phyloP scores from a whole-genome alignment of 192 early-diverging fungal species.

The Coemansia sp. region DNA sequence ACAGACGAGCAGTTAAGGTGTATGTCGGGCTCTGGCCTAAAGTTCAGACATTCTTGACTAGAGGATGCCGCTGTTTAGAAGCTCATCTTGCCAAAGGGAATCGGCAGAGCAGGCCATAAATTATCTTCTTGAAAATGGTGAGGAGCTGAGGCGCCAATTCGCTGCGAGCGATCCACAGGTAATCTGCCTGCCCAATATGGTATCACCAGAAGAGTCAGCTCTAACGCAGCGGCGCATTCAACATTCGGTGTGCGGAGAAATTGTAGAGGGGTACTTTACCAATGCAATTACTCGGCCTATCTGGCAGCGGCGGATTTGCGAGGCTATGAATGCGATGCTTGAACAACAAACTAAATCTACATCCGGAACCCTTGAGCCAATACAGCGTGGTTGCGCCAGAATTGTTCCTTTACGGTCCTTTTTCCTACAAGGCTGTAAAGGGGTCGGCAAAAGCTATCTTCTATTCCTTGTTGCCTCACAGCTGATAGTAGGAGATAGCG shows the following conservation, averaged over 20 bases:
- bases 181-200: slow-evolving; percentile 5
- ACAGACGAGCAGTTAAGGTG: background rate
- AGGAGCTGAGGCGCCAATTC: background rate
- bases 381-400: background rate
- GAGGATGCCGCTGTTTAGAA: background rate
- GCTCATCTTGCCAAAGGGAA: background rate
- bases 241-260: background rate
- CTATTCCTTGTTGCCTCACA: slow-evolving; percentile 19
- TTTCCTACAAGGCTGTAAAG: slow-evolving; percentile 27
- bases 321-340: slow-evolving; percentile 1
- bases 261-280: background rate
- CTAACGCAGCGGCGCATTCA: background rate
- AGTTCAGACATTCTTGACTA: slow-evolving; percentile 4
- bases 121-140: background rate
- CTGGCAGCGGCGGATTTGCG: background rate
- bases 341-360: background rate
- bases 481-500: slow-evolving; percentile 1
- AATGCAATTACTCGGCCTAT: slow-evolving; percentile 10
- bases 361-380: background rate
- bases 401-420: background rate
- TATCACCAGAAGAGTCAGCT: background rate
- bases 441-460: slow-evolving; percentile 32
- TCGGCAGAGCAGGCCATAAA: background rate
- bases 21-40: background rate
- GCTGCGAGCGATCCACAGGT: background rate